Conservation (phyloP, 2,329 filamentous ascomycete species). For the Colletotrichum chlorophyti region DNA sequence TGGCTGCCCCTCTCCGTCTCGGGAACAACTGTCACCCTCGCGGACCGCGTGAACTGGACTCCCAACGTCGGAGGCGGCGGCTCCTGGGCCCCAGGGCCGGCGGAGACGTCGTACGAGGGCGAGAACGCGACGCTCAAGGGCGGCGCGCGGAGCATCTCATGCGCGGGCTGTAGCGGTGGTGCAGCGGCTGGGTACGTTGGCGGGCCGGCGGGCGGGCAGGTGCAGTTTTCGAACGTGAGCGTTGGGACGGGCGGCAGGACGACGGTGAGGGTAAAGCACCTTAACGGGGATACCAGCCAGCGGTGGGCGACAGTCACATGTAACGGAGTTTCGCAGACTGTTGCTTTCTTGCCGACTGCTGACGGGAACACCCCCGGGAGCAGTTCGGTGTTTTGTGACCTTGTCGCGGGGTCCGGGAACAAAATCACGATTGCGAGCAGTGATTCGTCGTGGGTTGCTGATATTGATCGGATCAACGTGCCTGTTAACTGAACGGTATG, state of each 20-base stretch:
- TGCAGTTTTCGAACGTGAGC: slow-evolving; percentile 53
- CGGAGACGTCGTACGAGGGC: slow-evolving; percentile 58
- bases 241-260: slow-evolving; percentile 51
- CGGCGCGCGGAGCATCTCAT: slow-evolving; percentile 54
- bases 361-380: slow-evolving; percentile 48
- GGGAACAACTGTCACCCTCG: slow-evolving; percentile 57
- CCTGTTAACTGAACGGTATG: slow-evolving; percentile 38
- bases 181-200: slow-evolving; percentile 62
- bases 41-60: slow-evolving; percentile 63
- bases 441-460: slow-evolving; percentile 49
- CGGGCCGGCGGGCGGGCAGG: slow-evolving; percentile 50
- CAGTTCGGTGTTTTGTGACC: slow-evolving; percentile 54
- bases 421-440: slow-evolving; percentile 53
- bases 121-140: slow-evolving; percentile 54
- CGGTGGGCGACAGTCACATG: slow-evolving; percentile 62
- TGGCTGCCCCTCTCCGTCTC: slow-evolving; percentile 67
- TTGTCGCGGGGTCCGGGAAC: slow-evolving; percentile 55
- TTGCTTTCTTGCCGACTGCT: slow-evolving; percentile 62
- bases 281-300: slow-evolving; percentile 61
- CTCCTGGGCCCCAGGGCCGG: slow-evolving; percentile 49
- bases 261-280: slow-evolving; percentile 61
- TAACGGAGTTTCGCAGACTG: slow-evolving; percentile 56
- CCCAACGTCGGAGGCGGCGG: slow-evolving; percentile 51
- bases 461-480: slow-evolving; percentile 62
- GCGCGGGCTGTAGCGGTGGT: slow-evolving; percentile 57